Evolutionary conservation across 2,329 filamentous ascomycete species (phyloP).

Genomic region (Neopestalotiopsis rosae): DNA sequence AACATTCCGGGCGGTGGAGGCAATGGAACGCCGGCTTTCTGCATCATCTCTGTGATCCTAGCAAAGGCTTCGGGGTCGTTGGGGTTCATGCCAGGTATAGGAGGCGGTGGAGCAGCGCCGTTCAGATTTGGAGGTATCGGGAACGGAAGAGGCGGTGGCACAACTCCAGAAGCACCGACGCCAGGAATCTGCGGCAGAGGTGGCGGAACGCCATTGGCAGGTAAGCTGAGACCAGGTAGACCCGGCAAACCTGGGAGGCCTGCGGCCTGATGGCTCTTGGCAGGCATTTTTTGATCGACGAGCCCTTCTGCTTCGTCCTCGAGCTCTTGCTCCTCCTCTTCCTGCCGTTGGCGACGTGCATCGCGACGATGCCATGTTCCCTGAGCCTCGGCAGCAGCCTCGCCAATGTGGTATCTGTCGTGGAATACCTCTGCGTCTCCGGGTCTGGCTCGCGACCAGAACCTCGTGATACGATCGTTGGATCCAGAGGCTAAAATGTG

Average conservation of each 20-base stretch:
- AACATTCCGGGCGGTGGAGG: constrained; percentile 60
- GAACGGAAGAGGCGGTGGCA: constrained; percentile 57
- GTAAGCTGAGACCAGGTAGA: constrained; percentile 49
- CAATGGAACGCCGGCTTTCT: constrained; percentile 66
- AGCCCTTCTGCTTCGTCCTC: constrained; percentile 94
- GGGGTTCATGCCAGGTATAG: constrained; percentile 58
- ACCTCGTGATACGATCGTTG: constrained; percentile 94
- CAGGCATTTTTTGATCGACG: constrained; percentile 85
- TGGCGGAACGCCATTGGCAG: constrained; percentile 40
- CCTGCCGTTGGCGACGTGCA: constrained; percentile 78
- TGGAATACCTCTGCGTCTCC: constrained; percentile 86
- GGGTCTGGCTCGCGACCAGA: constrained; percentile 91
- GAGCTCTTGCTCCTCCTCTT: constrained; percentile 91
- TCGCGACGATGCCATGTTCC: constrained; percentile 91
- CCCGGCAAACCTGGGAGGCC: constrained; percentile 64
- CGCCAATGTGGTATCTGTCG: constrained; percentile 94
- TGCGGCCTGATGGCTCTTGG: constrained; percentile 55
- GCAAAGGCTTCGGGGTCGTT: constrained; percentile 66
- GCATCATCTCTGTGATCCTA: constrained; percentile 68
- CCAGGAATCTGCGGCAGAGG: constrained; percentile 40
- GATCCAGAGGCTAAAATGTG: constrained; percentile 95
- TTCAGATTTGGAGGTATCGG: constrained; percentile 49
- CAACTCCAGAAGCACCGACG: constrained; percentile 34
- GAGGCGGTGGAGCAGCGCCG: constrained; percentile 50
- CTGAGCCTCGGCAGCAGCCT: constrained; percentile 89